A percentile compares a stretch with the other conserved stretches of the same genome.
These are phyloP conservation scores for Aspergillus sp. DNA, from an alignment of 2,329 filamentous ascomycete genomes.

Conservation along the genomic window DNA sequence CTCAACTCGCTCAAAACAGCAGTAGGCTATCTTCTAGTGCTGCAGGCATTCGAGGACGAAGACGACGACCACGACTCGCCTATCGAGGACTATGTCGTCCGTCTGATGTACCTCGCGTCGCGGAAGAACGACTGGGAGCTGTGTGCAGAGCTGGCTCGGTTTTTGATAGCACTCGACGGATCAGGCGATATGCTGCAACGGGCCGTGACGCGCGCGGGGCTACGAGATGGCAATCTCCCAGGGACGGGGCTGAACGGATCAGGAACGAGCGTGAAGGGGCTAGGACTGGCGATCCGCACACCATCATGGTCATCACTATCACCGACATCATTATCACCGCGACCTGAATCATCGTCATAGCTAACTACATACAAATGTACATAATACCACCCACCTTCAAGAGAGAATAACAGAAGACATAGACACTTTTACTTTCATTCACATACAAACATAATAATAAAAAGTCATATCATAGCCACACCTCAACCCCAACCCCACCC, in stretches of 20 bases:
- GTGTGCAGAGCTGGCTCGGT: constrained; percentile 92
- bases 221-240: constrained; percentile 25
- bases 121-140: constrained; percentile 89
- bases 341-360: background rate
- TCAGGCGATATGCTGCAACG: constrained; percentile 71
- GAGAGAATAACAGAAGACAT: too few relatives aligned
- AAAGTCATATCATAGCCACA: too few relatives aligned
- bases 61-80: constrained; percentile 54
- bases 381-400: constrained; percentile 4
- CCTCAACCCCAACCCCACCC: background rate
- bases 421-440: too few relatives aligned
- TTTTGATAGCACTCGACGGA: constrained; percentile 88
- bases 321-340: constrained; percentile 30
- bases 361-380: constrained; percentile 2
- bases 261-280: constrained; percentile 32
- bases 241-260: constrained; percentile 25
- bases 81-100: constrained; percentile 62
- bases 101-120: constrained; percentile 78
- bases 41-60: constrained; percentile 73
- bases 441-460: background rate
- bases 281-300: constrained; percentile 36
- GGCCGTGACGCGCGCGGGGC: constrained; percentile 45
- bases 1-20: constrained; percentile 89
- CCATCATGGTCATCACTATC: constrained; percentile 38
- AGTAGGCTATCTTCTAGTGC: constrained; percentile 89